phyloP scores from a whole-genome alignment of 352 stramenopile species.

The Plasmopara viticola region DNA sequence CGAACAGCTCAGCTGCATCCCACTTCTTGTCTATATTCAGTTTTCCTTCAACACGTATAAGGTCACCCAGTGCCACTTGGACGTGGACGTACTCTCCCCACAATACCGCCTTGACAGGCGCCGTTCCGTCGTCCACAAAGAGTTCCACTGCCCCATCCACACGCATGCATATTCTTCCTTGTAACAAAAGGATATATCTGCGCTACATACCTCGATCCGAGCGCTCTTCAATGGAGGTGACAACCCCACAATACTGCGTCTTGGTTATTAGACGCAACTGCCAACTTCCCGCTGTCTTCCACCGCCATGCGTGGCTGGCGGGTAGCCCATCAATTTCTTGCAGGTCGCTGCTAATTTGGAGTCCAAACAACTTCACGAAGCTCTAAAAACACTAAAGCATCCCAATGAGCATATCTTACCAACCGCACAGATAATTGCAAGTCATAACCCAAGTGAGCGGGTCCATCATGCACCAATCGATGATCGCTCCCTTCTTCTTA shows the following conservation, averaged over 20 bases:
- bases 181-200: neutral
- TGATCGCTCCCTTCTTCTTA: too few relatives aligned
- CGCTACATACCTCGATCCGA: slow-evolving; percentile 39
- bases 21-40: slow-evolving; percentile 56
- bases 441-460: too few relatives aligned
- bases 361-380: slow-evolving; percentile 57
- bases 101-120: slow-evolving; percentile 45
- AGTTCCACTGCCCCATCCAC: slow-evolving; percentile 46
- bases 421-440: too few relatives aligned
- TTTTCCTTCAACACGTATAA: slow-evolving; percentile 70
- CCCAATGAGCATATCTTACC: neutral
- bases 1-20: slow-evolving; percentile 18
- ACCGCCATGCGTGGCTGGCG: slow-evolving; percentile 52
- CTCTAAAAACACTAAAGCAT: slow-evolving; percentile 26
- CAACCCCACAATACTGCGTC: slow-evolving; percentile 49
- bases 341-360: slow-evolving; percentile 38
- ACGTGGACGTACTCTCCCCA: slow-evolving; percentile 23
- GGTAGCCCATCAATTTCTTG: slow-evolving; percentile 42
- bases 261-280: slow-evolving; percentile 52
- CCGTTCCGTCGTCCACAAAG: slow-evolving; percentile 67
- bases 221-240: slow-evolving; percentile 52
- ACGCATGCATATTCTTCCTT: neutral
- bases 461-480: too few relatives aligned
- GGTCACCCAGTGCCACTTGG: slow-evolving; percentile 41
- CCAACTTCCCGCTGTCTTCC: slow-evolving; percentile 14